These are phyloP conservation scores for Taiozyma onychis DNA, from an alignment of 1,139 yeast species.

Conservation along the genomic window DNA sequence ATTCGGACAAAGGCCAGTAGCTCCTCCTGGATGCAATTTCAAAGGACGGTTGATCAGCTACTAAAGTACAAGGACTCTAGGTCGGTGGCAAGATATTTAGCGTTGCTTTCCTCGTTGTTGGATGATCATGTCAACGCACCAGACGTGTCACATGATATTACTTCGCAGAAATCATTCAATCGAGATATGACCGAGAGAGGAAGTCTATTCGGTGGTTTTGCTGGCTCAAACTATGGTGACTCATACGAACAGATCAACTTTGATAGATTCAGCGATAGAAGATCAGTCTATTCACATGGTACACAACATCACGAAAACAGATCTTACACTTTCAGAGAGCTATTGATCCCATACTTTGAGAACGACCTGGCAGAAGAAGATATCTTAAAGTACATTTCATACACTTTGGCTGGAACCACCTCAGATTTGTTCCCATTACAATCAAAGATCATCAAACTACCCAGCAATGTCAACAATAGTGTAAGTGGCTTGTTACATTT, in stretches of 20 bases:
- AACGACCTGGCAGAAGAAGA: conserved; percentile 38
- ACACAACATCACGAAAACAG: conserved; percentile 14
- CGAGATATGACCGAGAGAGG: conserved; percentile 3
- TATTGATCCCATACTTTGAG: conserved; percentile 22
- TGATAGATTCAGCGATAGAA: conserved; percentile 30
- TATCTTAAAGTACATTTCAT: conserved; percentile 55
- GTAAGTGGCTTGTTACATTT: conserved; percentile 50
- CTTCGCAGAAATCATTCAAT: neutral
- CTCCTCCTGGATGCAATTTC: conserved; percentile 29
- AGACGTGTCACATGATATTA: neutral
- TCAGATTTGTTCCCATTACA: conserved; percentile 53
- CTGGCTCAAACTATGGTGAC: conserved; percentile 24
- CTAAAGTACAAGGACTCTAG: conserved; percentile 28
- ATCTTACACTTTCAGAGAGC: conserved; percentile 23
- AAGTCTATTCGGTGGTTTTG: conserved; percentile 9
- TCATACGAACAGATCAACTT: conserved; percentile 30
- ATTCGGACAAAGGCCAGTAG: conserved; percentile 13
- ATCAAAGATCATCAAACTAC: conserved; percentile 36
- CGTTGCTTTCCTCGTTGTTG: conserved; percentile 24
- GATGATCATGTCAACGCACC: neutral
- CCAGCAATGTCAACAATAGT: conserved; percentile 50
- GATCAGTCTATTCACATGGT: conserved; percentile 24
- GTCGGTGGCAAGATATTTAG: conserved; percentile 35
- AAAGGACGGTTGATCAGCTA: conserved; percentile 30
- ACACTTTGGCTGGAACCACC: conserved; percentile 67